Percentiles rank a stretch among this genome's conserved stretches.
phyloP scores from a whole-genome alignment of 2,329 filamentous ascomycete species.

The Xylaria digitata region DNA sequence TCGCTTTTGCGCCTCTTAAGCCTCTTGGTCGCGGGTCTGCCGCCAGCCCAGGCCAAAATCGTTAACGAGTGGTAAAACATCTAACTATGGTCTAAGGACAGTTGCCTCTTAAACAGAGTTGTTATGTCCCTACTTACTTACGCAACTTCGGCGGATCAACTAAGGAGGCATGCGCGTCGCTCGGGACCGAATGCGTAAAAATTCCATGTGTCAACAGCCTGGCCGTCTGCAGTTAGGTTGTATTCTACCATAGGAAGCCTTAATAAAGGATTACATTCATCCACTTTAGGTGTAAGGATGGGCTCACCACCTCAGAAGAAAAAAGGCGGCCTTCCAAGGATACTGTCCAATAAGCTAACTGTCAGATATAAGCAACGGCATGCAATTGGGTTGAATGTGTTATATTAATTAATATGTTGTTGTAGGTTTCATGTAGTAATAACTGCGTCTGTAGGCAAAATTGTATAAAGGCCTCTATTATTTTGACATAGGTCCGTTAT shows the following conservation, averaged over 20 bases:
- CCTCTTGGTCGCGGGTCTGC: neutral
- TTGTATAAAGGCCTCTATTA: too few relatives aligned
- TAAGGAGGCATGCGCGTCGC: neutral
- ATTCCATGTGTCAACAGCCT: slow-evolving; percentile 2
- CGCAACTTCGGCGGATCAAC: slow-evolving; percentile 4
- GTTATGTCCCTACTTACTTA: too few relatives aligned
- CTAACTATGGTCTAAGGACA: neutral
- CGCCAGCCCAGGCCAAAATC: neutral
- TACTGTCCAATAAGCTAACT: slow-evolving; percentile 7
- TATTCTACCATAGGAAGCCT: too few relatives aligned
- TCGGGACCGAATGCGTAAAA: slow-evolving; percentile 7
- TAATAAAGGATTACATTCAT: neutral
- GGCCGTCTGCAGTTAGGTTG: neutral
- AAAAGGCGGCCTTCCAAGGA: neutral
- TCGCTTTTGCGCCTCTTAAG: neutral
- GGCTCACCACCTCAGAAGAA: neutral
- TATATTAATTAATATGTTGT: too few relatives aligned
- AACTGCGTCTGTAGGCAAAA: too few relatives aligned
- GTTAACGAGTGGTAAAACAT: neutral
- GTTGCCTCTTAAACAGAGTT: slow-evolving; percentile 5
- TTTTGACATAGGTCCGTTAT: too few relatives aligned
- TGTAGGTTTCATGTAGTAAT: too few relatives aligned
- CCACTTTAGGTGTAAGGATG: neutral
- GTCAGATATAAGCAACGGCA: too few relatives aligned
- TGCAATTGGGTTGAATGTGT: too few relatives aligned